These are phyloP conservation scores for Magnusiomyces suaveolens DNA, from an alignment of 1,139 yeast genomes.

Conservation along the genomic window DNA sequence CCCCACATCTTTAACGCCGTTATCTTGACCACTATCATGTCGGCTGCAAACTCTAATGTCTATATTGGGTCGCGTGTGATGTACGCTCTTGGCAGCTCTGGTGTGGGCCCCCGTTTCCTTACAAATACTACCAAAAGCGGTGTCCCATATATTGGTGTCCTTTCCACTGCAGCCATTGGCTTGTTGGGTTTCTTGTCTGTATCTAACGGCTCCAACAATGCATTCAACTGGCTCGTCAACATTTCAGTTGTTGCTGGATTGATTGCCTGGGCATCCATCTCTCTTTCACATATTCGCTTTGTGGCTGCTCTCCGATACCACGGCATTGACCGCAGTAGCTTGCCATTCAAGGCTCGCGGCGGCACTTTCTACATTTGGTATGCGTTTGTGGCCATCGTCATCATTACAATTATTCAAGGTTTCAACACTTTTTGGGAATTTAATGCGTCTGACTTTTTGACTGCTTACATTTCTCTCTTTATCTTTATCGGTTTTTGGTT, in stretches of 20 bases:
- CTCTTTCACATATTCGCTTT: slow-evolving; percentile 38
- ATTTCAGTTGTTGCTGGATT: slow-evolving; percentile 53
- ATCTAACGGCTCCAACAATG: slow-evolving; percentile 50
- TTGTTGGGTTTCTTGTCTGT: slow-evolving; percentile 64
- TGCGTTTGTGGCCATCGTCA: slow-evolving; percentile 49
- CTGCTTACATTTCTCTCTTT: slow-evolving; percentile 59
- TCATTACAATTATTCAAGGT: slow-evolving; percentile 58
- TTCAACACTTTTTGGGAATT: slow-evolving; percentile 55
- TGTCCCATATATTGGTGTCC: slow-evolving; percentile 40
- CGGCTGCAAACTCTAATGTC: slow-evolving; percentile 46
- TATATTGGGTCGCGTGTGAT: slow-evolving; percentile 43
- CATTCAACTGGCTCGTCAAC: slow-evolving; percentile 59
- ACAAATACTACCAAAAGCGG: slow-evolving; percentile 39
- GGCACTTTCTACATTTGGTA: slow-evolving; percentile 47
- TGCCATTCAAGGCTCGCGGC: slow-evolving; percentile 40
- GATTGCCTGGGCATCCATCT: slow-evolving; percentile 52
- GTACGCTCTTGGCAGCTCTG: slow-evolving; percentile 41
- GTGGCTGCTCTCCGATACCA: slow-evolving; percentile 53
- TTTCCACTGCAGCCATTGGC: slow-evolving; percentile 51
- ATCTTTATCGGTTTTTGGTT: slow-evolving; percentile 32
- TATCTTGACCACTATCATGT: slow-evolving; percentile 41
- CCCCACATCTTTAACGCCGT: slow-evolving; percentile 38
- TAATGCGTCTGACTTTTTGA: slow-evolving; percentile 49
- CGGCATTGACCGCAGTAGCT: slow-evolving; percentile 19
- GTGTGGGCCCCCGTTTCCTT: slow-evolving; percentile 42